Evolutionary conservation across 139 green algal species (phyloP).

Genomic region (Chlamydomonas sphaeroides): DNA sequence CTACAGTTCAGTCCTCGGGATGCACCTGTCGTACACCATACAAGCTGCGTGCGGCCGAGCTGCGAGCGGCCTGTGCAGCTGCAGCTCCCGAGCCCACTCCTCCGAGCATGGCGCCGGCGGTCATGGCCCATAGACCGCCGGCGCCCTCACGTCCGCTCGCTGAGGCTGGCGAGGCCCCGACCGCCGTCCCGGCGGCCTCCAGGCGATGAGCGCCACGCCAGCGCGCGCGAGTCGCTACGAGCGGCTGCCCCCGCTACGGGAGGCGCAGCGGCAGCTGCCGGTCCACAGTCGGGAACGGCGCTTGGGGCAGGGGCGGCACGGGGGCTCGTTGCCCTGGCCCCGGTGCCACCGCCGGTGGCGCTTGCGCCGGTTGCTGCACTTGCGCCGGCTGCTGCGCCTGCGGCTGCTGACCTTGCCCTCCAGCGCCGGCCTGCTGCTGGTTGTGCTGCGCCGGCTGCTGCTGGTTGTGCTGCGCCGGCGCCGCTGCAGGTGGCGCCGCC

Average conservation of each 20-base stretch:
- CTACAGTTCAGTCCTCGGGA: slow-evolving; percentile 13
- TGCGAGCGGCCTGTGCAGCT: too few relatives aligned
- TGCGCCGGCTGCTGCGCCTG: too few relatives aligned
- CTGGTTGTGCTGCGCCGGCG: not conserved
- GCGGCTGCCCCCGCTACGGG: not conserved
- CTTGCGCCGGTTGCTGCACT: too few relatives aligned
- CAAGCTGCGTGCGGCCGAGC: slow-evolving; percentile 8
- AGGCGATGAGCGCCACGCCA: not conserved
- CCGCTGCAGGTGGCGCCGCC: not conserved
- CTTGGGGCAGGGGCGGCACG: slow-evolving; percentile 11
- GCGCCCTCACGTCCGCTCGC: not conserved
- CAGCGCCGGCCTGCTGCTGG: too few relatives aligned
- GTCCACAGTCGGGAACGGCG: slow-evolving; percentile 2
- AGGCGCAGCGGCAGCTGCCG: slow-evolving; percentile 15
- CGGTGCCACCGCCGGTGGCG: too few relatives aligned
- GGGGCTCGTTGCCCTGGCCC: not conserved
- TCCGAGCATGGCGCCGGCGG: not conserved
- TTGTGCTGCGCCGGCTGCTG: not conserved
- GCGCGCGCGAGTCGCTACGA: not conserved
- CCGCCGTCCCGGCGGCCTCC: slow-evolving; percentile 2
- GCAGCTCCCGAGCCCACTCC: slow-evolving; percentile 16
- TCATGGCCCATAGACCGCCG: not conserved
- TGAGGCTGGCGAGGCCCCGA: not conserved
- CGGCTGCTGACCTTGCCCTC: too few relatives aligned
- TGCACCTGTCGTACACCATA: not conserved